Conservation (phyloP, 2,329 filamentous ascomycete species). For the Colletotrichum salicis region DNA sequence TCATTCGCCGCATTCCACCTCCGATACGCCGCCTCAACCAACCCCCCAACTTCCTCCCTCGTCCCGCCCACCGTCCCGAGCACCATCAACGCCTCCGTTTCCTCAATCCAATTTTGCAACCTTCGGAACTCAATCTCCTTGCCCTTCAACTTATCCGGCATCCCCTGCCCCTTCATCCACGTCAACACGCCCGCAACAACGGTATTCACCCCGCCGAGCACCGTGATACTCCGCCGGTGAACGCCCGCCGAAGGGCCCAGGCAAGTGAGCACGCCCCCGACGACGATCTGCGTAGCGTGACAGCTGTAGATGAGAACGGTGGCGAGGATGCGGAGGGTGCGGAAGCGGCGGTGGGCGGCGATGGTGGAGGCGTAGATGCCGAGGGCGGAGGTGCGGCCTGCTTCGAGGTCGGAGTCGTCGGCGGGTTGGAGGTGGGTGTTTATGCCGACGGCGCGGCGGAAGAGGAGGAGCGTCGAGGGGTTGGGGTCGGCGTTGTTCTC, state of each 20-base stretch:
- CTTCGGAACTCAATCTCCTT: constrained; percentile 58
- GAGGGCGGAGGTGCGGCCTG: constrained; percentile 46
- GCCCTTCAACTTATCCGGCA: constrained; percentile 58
- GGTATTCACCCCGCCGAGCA: constrained; percentile 71
- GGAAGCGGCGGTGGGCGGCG: constrained; percentile 44
- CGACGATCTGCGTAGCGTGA: constrained; percentile 57
- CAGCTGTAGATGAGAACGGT: constrained; percentile 52
- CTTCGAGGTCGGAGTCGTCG: constrained; percentile 45
- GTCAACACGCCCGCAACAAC: constrained; percentile 71
- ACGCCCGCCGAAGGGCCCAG: constrained; percentile 57
- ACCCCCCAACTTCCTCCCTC: constrained; percentile 52
- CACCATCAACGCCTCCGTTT: constrained; percentile 58
- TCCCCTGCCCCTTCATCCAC: constrained; percentile 61
- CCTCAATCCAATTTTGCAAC: constrained; percentile 65
- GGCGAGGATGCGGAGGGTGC: constrained; percentile 47
- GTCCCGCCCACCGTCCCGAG: constrained; percentile 55
- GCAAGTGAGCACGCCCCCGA: constrained; percentile 58
- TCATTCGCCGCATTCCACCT: constrained; percentile 56
- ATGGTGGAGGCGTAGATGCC: constrained; percentile 56
- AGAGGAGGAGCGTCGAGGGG: constrained; percentile 54
- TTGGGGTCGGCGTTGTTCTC: constrained; percentile 36
- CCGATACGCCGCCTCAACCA: constrained; percentile 55
- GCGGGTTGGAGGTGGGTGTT: constrained; percentile 42
- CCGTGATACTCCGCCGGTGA: constrained; percentile 63
- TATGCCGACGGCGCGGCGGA: constrained; percentile 56